phyloP scores from a whole-genome alignment of 2,329 filamentous ascomycete genomes.

The Clarireedia paspali region DNA sequence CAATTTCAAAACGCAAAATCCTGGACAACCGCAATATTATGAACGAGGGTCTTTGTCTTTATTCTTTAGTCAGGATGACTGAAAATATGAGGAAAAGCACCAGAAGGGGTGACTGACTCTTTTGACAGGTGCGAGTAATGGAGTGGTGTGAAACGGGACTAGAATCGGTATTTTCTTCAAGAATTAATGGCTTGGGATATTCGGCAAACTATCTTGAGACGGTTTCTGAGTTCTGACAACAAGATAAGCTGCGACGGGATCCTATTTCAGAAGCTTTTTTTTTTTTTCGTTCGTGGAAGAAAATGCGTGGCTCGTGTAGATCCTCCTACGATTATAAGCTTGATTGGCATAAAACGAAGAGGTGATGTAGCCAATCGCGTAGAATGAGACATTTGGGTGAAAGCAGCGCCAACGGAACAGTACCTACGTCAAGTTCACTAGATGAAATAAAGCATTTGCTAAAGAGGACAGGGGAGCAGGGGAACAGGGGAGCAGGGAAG shows the following conservation, averaged over 20 bases:
- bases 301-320: slow-evolving; percentile 36
- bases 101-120: slow-evolving; percentile 14
- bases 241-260: slow-evolving; percentile 20
- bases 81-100: slow-evolving; percentile 13
- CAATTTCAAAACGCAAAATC: slow-evolving; percentile 9
- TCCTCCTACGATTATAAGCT: slow-evolving; percentile 32
- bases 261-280: slow-evolving; percentile 27
- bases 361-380: slow-evolving; percentile 35
- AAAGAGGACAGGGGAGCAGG: not conserved
- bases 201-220: slow-evolving; percentile 27
- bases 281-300: slow-evolving; percentile 27
- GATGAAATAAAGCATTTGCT: slow-evolving; percentile 2
- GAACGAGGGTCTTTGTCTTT: slow-evolving; percentile 13
- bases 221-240: slow-evolving; percentile 24
- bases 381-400: slow-evolving; percentile 27
- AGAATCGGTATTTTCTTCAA: slow-evolving; percentile 12
- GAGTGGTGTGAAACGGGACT: slow-evolving; percentile 24
- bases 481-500: too few relatives aligned
- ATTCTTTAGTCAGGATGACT: slow-evolving; percentile 9
- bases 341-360: slow-evolving; percentile 36
- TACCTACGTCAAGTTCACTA: slow-evolving; percentile 24
- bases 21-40: slow-evolving; percentile 14
- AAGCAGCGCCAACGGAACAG: slow-evolving; percentile 24
- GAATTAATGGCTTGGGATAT: slow-evolving; percentile 17
- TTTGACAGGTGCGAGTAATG: slow-evolving; percentile 19